Base-by-base conservation (phyloP, 1,284 basidiomycete genomes). In the Leccinum brunneo-olivaceum region DNA sequence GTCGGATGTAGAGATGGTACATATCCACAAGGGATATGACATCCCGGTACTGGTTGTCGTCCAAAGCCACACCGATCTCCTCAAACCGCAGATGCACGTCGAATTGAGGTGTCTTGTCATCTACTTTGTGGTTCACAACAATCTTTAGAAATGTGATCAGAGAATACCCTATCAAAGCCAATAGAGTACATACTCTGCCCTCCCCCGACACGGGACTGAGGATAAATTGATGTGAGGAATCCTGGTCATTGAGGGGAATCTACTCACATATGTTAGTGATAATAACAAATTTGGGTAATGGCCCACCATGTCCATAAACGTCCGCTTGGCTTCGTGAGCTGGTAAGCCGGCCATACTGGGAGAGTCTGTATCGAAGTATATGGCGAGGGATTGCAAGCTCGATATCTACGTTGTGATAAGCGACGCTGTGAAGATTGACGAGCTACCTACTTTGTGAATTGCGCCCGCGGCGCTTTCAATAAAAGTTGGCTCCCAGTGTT, bases 331-430 rank as follows among this genome's bases (percentile, higher is more conserved):
- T 47, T 90, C 83, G 12, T 73, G 60, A 16, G 72, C 67, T 25
- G 80, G 67, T 7, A 85, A 66, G 5, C 87, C 90, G 19, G 86
- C 79, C 65, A 98, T 78, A 52, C 84, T 91, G 18, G 72, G 67
- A 8, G 89, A 79, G 63, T 98, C 94, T 0, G 97, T 98, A 66
- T 99, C 91, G 61, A 98, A 98, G 65, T 99, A 99, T 4, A 94
- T 67, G 0, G 94, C 87, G 39, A 99, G 73, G 3, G 90, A 96
- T 60, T 87, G 77, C 32, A 99, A 70, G 45, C 84, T 87, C 7
- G 90, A 89, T 21, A 99, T 74, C 87, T 92, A 46, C 36, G 37
- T 32, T 20, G 35, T 18, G 44, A 51, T 52, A 49, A 50, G 42
- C 32, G 50, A 44, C 19, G 42, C 12, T 20, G 14, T 23, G 25